Base-by-base conservation (phyloP, 768 basidiomycete species). In the Psilocybe subaeruginosa region DNA sequence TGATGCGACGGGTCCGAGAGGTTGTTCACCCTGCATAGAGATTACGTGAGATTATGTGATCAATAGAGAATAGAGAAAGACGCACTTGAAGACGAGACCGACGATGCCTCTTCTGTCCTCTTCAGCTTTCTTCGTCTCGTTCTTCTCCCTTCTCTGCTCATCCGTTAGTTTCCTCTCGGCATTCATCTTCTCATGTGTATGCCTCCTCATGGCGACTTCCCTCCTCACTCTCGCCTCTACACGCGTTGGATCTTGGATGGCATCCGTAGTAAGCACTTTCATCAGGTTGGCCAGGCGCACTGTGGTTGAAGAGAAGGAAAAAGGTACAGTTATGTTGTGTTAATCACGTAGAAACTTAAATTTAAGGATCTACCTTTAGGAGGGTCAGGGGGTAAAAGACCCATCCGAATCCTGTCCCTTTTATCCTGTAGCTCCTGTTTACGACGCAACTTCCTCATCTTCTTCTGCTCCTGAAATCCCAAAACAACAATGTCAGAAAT, bases 251-350 rank as follows among this genome's bases (percentile, higher is more conserved):
- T 99, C 97, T 83, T 95, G 92, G 27, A 99, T 90, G 0, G 96
- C 97, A 69, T 98, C 95, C 8, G 93, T 92, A 0, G 97, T 98
- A 29, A 99, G 80, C 14, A 99, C 97, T 70, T 94, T 95, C 96
- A 99, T 99, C 72, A 99, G 75, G 74, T 99, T 99, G 45, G 92
- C 86, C 62, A 99, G 80, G 30, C 95, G 93, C 59, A 99, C 97
- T 95, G 62, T 8, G 60, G 41, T 23, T 23, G 23, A 23, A 23
- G 23, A 23, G 0, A 23, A 0, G 23, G 23, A 0, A 2, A 23
- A 23, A 23, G 23, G 23, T 23, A 23, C 23, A 23, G 23, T 23
- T 23, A 23, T 23, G 23, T 23, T 23, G 2, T 23, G 23, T 23
- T 23, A 23, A 23, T 0, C 23, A 23, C 0, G 23, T 23, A 23